phyloP scores from a whole-genome alignment of 2,329 filamentous ascomycete species.

The Alternaria ethzedia region DNA sequence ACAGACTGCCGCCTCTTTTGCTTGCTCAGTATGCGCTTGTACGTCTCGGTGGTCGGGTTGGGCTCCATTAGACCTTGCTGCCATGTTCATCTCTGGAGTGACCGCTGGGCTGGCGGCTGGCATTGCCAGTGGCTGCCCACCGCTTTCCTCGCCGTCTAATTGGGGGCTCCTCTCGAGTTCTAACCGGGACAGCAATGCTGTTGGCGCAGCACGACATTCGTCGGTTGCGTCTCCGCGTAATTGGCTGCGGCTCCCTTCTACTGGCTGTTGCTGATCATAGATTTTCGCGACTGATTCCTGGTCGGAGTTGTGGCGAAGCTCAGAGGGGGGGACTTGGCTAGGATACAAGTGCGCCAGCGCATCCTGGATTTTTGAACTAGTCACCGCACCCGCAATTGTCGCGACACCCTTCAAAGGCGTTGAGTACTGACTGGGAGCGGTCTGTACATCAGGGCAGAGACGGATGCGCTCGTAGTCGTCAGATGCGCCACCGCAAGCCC shows the following conservation, averaged over 20 bases:
- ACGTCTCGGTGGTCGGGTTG: background rate
- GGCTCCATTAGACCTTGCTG: background rate
- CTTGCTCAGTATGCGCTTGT: background rate
- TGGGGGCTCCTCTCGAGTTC: background rate
- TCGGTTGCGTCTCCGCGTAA: background rate
- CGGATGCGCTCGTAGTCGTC: background rate
- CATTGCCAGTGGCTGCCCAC: background rate
- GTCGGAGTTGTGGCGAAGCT: background rate
- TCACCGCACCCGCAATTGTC: conserved; percentile 3
- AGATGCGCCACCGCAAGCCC: background rate
- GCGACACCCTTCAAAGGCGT: background rate
- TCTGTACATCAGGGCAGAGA: conserved; percentile 2
- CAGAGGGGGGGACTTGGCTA: background rate
- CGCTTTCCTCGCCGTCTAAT: background rate
- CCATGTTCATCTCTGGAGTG: background rate
- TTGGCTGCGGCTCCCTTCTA: background rate
- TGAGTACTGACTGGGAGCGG: background rate
- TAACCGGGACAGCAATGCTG: background rate
- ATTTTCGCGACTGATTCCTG: background rate
- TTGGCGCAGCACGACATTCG: background rate
- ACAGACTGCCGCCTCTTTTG: background rate
- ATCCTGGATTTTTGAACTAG: conserved; percentile 1
- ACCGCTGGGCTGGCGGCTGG: background rate
- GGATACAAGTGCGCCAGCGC: conserved; percentile 4
- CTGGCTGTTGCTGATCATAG: background rate